Evolutionary conservation across 2,329 filamentous ascomycete species (phyloP), one percentile per base, ranked within the genome.

Genomic region (Calonectria montana): DNA sequence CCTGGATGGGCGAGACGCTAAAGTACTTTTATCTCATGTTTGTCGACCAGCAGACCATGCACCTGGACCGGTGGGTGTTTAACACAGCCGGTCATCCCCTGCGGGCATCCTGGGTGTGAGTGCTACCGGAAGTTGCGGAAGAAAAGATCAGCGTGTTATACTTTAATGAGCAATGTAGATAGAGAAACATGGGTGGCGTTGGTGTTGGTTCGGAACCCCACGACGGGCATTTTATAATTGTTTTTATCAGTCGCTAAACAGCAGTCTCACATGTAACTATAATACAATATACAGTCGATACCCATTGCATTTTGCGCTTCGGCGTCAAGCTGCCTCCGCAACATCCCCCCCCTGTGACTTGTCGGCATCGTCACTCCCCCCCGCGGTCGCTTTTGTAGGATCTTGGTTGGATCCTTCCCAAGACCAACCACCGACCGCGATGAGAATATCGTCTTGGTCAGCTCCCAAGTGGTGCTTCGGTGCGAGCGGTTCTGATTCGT

Each of bases 1-100:
- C 94, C 79, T 95, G 93, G 91, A 85, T 92, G 76, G 90, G 90
- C 0, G 93, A 94, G 84, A 95, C 93, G 31, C 83, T 94, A 72
- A 94, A 94, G 83, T 94, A 94, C 73, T 94, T 94, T 64, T 95
- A 92, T 74, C 79, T 94, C 48, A 87, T 94, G 29, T 95, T 94
- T 77, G 89, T 88, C n/a, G 88, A 93, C 50, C 89, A 91, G 2
- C 85, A 88, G 15, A 75, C 91, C 21, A 83, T 94, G 25, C 93
- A 88, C 78, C 77, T 95, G 78, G 93, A 95, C 80, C 88, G 94
- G 5, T 94, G 88, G 83, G 91, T 94, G 48, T 84, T 91, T 62
- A 90, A 89, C 70, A 89, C 88, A 0, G 88, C 89, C 77, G 88
- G 87, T 0, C 88, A 90, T 75, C 88, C 88, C 0, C 79, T 86